These are phyloP conservation scores for Erigeron canadensis DNA, from an alignment of 129 eudicot genomes.

Conservation along the genomic window DNA sequence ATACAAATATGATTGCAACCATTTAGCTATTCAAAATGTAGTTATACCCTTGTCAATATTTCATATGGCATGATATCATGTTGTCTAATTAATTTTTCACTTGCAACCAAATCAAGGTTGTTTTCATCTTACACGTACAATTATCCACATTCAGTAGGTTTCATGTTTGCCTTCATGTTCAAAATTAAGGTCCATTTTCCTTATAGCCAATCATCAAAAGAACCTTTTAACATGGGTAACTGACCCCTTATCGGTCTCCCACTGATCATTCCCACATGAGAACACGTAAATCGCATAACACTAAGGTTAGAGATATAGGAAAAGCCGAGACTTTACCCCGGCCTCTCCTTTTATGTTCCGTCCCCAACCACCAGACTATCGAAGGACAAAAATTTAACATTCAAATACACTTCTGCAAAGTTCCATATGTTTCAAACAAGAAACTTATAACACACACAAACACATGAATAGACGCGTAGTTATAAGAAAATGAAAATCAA, in stretches of 20 bases:
- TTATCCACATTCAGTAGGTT: neutral
- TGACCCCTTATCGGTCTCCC: too few species aligned
- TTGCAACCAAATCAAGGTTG: neutral
- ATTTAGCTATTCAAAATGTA: constrained; percentile 4
- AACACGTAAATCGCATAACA: too few species aligned
- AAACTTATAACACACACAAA: neutral
- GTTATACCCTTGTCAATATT: neutral
- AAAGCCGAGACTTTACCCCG: too few species aligned
- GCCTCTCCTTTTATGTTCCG: too few species aligned
- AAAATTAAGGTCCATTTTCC: neutral
- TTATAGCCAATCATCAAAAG: neutral
- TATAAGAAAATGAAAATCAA: constrained; percentile 7
- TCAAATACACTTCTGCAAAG: neutral
- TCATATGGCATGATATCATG: neutral
- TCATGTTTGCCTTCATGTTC: too few species aligned
- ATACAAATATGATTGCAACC: constrained; percentile 3
- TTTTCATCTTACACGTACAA: neutral
- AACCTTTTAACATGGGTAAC: too few species aligned
- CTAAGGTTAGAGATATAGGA: too few species aligned
- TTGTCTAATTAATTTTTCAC: neutral
- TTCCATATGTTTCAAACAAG: neutral
- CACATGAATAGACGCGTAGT: neutral
- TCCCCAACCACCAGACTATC: too few species aligned
- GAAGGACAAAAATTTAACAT: neutral
- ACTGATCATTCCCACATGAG: too few species aligned